Evolutionary conservation across 208 protist species (phyloP).

Genomic region (Blastocrithidia nonstop): DNA sequence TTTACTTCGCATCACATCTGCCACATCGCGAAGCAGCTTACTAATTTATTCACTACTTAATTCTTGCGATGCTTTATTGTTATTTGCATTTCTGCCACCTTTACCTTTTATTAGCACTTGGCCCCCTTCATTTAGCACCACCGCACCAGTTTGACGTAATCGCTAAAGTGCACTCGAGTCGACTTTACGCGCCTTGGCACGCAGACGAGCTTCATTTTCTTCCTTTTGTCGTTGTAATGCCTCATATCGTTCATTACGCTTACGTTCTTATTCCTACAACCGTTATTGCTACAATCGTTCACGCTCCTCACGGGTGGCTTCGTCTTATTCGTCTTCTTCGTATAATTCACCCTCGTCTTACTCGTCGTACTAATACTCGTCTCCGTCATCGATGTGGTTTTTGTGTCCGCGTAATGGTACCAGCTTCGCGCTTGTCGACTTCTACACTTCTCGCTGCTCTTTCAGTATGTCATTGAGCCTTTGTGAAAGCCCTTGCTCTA

Average conservation of each 20-base stretch:
- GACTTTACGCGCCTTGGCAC: slow-evolving; percentile 31
- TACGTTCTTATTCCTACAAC: slow-evolving; percentile 19
- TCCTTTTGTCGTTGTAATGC: slow-evolving; percentile 34
- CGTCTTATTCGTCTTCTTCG: slow-evolving; percentile 12
- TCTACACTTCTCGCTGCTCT: slow-evolving; percentile 40
- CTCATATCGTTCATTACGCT: slow-evolving; percentile 24
- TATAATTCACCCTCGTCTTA: slow-evolving; percentile 20
- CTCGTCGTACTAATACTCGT: slow-evolving; percentile 32
- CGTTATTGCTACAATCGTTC: slow-evolving; percentile 23
- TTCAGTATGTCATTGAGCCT: slow-evolving; percentile 37
- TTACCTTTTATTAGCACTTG: slow-evolving; percentile 19
- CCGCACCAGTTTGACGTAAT: slow-evolving; percentile 29
- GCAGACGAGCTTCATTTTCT: slow-evolving; percentile 41
- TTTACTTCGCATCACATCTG: slow-evolving; percentile 36
- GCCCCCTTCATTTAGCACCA: slow-evolving; percentile 35
- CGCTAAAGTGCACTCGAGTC: slow-evolving; percentile 38
- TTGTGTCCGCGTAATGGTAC: slow-evolving; percentile 13
- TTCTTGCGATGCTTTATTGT: slow-evolving; percentile 10
- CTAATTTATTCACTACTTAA: slow-evolving; percentile 24
- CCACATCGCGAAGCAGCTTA: slow-evolving; percentile 40
- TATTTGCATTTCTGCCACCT: slow-evolving; percentile 22
- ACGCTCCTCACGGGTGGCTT: slow-evolving; percentile 9
- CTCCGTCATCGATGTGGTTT: slow-evolving; percentile 16
- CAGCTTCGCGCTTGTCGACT: slow-evolving; percentile 16
- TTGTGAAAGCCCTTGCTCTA: slow-evolving; percentile 25